Percentiles rank a stretch among this genome's conserved stretches.
Evolutionary conservation across 768 basidiomycete genomes (phyloP).

Genomic region (Termitomyces sp.): DNA sequence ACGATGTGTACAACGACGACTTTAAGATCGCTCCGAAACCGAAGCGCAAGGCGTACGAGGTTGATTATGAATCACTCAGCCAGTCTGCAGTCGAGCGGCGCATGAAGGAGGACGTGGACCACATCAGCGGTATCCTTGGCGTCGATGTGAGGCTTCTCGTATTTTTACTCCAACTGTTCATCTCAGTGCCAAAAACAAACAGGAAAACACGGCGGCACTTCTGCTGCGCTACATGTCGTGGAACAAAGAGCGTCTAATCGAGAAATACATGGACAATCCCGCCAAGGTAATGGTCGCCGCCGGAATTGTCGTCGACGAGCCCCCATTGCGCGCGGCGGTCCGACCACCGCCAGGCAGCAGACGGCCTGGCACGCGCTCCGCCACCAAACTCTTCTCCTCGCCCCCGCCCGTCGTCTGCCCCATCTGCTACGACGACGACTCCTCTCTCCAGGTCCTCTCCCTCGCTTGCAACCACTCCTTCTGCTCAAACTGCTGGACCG

Average conservation of each 20-base stretch:
- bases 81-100: conserved; percentile 71
- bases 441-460: conserved; percentile 54
- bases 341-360: conserved; percentile 24
- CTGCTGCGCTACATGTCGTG: conserved; percentile 83
- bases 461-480: conserved; percentile 84
- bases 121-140: conserved; percentile 84
- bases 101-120: conserved; percentile 78
- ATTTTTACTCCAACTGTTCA: conserved; percentile 3
- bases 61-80: conserved; percentile 77
- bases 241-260: conserved; percentile 96
- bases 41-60: conserved; percentile 73
- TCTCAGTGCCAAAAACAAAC: neutral
- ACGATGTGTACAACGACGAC: conserved; percentile 53
- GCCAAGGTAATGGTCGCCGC: conserved; percentile 67
- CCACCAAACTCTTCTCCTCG: conserved; percentile 36
- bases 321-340: conserved; percentile 29
- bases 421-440: conserved; percentile 85
- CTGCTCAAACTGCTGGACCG: conserved; percentile 81
- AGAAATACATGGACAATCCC: conserved; percentile 96
- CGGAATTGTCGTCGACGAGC: conserved; percentile 53
- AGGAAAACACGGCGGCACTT: conserved; percentile 64
- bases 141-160: conserved; percentile 68
- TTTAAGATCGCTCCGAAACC: conserved; percentile 54
- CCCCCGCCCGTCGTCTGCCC: conserved; percentile 83
- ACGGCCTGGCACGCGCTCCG: conserved; percentile 33